Evolutionary conservation across 2,329 filamentous ascomycete species (phyloP), one percentile per base, ranked within the genome.

Genomic region (Colletotrichum sansevieriae): DNA sequence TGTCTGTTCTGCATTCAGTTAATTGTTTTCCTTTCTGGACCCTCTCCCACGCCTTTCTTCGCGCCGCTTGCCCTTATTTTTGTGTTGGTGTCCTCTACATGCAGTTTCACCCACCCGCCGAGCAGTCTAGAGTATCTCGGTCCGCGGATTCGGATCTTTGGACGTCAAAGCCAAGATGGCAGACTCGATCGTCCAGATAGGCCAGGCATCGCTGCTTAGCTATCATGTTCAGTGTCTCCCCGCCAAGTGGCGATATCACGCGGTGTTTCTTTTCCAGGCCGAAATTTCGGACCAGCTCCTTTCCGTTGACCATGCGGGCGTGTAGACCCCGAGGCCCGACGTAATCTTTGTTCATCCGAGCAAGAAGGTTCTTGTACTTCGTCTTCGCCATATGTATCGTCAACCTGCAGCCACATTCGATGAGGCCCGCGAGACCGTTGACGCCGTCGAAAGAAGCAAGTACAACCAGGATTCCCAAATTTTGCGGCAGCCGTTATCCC

Each of bases 261-360:
- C 66, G 59, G 11, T 71, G 70, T 52, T 73, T 71, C 29, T 68
- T 56, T 4, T 72, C 68, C 8, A 78, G 63, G n/a, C 69, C 56
- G n/a, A 75, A 65, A 11, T 72, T 65, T 18, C 67, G 57, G 58
- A 65, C 64, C 68, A 78, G 73, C 10, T 68, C 70, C 55, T 76
- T 74, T 4, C 72, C 22, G 2, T 22, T 22, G 4, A 22, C 4
- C 3, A 22, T 4, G 47, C 73, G 73, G 35, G 73, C 73, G 46
- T 77, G 74, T 33, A 80, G 65, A 15, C 77, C 75, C 41, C 75
- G 71, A 6, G 76, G 77, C 44, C 70, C 70, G 60, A 80, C 80
- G 15, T 77, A 71, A 22, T 72, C 63, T 47, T 75, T 72, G 65
- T 80, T 80, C 41, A 76, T 74, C 15, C 74, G 63, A 9, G 59